Base-by-base conservation (phyloP, 2,329 filamentous ascomycete species). In the Didymosphaeria variabile region DNA sequence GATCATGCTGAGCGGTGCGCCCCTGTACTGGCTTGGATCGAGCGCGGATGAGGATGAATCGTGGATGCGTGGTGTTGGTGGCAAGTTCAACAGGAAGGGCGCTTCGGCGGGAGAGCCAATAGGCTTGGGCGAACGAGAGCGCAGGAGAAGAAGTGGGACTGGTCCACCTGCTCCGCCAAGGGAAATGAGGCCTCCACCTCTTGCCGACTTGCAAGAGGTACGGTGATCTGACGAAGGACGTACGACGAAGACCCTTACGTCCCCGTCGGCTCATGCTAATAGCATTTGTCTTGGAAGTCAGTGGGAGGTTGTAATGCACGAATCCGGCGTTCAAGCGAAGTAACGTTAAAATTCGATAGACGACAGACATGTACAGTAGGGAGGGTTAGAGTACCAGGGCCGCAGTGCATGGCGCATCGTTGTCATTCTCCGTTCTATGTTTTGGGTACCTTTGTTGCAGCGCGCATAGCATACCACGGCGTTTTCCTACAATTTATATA, bases 21-120 rank as follows among this genome's bases (percentile, higher is more conserved):
- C 86, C 66, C 85, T 84, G 59, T 97, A 96, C 81, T 97, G 94
- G 93, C 82, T 97, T 17, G 91, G 91, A 62, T 87, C 87, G 50
- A 53, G 34, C 17, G 34, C 50, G 55, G 81, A 87, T 59, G 87
- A 84, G 61, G 83, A 86, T 60, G 78, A 89, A 52, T 88, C 88
- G 62, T 95, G 91, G 91, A 85, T 89, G 71, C 84, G 86, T 50
- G 86, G 84, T 10, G 82, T 89, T 67, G 83, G 85, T 64, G 85
- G 86, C 62, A 87, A 88, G 71, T 88, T 91, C 76, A 58, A 32
- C 26, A 86, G 83, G 69, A 80, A 80, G 71, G 79, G 73, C 56
- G 79, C 67, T 67, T 66, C 71, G 50, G 78, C 79, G 17, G 70
- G 71, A 55, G 66, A 83, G 73, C 59, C 80, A 58, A 67, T 81